Base-by-base conservation (phyloP, 169 alveolate species). In the Cryptosporidium bovis region DNA sequence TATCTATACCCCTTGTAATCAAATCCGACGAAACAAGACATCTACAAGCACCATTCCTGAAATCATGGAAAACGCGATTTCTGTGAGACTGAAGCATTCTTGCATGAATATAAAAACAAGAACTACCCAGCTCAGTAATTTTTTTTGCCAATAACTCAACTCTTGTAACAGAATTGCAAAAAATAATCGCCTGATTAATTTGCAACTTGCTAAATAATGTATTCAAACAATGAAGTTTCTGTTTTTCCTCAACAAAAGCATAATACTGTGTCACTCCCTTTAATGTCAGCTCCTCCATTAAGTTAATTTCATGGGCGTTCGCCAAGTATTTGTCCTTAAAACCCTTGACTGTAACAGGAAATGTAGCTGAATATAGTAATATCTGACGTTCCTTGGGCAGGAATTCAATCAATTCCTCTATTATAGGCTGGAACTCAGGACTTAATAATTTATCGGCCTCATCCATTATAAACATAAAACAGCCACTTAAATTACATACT, bases 371-470 rank as follows among this genome's bases (percentile, higher is more conserved):
- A 90, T 96, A 98, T 90, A 98, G 92, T 89, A 98, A 94, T 69
- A 98, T 96, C 89, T 96, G 98, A 67, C 96, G 91, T 64, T 96
- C 97, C 46, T 89, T 90, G 8, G 99, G 99, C 66, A 96, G 91
- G 89, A 96, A 96, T 89, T 94, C 94, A 82, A 98, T 83, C 51
- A 98, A 94, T 83, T 97, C 97, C 90, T 97, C 99, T 51, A 98
- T 96, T 34, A 97, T 95, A 29, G 98, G 98, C 91, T 96, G 97
- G 92, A 99, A 98, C 71, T 98, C 99, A 51, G 97, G 97, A 58
- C 99, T 97, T 24, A 98, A 93, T 89, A 98, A 94, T 93, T 98
- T 97, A 92, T 98, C 99, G 2, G 99, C 99, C 93, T 98, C 99
- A 92, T 98, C 99, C 93, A 98, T 93, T 24, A 98, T 96, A 67